A percentile compares a stretch with the other conserved stretches of the same genome.
Conservation (phyloP, 1,284 basidiomycete genomes). For the Cryptococcus wingfieldii region DNA sequence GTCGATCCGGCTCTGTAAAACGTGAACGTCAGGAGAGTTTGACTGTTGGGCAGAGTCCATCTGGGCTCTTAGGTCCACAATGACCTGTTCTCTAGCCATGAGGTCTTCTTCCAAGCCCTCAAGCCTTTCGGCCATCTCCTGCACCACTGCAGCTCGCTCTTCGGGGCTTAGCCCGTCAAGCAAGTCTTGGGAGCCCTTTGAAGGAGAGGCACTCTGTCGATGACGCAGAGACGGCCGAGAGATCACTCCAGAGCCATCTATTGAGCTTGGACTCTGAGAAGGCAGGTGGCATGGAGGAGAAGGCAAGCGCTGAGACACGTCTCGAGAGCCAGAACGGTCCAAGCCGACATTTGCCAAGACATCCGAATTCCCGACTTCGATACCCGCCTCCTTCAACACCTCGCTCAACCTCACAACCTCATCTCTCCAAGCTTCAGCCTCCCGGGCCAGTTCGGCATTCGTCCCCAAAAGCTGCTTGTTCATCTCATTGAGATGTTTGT, state of each 20-base stretch:
- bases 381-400: conserved; percentile 27
- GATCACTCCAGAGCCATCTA: conserved; percentile 3
- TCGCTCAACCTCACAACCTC: conserved; percentile 28
- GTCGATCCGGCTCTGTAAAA: conserved; percentile 5
- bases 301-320: conserved; percentile 8
- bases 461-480: conserved; percentile 44
- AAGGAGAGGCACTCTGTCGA: neutral
- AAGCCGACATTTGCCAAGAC: conserved; percentile 5
- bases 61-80: conserved; percentile 22
- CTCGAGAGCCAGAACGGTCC: neutral
- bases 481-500: conserved; percentile 47
- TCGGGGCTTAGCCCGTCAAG: conserved; percentile 13
- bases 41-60: conserved; percentile 1
- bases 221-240: conserved; percentile 3
- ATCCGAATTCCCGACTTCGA: conserved; percentile 33
- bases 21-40: neutral
- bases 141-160: conserved; percentile 21
- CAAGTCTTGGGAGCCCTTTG: conserved; percentile 7
- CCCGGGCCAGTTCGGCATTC: conserved; percentile 38
- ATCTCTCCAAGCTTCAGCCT: conserved; percentile 40
- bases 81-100: conserved; percentile 28
- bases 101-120: conserved; percentile 28
- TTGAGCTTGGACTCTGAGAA: neutral
- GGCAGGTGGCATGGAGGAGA: neutral
- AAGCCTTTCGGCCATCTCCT: conserved; percentile 30